Evolutionary conservation across 345 rosid species (phyloP).

Genomic region (Lumnitzera racemosa): DNA sequence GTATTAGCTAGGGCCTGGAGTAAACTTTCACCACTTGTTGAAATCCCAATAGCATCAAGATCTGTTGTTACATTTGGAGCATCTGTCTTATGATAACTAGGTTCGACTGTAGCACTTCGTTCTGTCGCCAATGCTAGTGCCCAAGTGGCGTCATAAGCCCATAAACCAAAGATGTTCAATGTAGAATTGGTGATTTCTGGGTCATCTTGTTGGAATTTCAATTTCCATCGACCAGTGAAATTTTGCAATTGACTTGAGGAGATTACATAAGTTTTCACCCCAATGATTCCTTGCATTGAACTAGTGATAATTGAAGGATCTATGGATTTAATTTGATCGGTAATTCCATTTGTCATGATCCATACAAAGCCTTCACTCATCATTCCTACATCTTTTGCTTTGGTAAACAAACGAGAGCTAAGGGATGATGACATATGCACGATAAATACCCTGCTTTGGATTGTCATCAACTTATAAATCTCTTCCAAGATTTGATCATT

Average conservation of each 20-base stretch:
- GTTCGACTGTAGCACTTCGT: not conserved
- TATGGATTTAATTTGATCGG: not conserved
- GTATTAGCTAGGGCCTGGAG: constrained; percentile 10
- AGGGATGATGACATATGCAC: not conserved
- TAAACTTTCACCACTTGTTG: constrained; percentile 4
- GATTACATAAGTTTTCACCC: not conserved
- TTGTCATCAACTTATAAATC: not conserved
- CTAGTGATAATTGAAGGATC: not conserved
- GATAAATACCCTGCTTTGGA: not conserved
- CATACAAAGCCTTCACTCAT: constrained; percentile 1
- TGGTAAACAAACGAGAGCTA: not conserved
- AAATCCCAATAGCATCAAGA: not conserved
- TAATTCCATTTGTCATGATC: constrained; percentile 1
- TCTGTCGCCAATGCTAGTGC: constrained; percentile 22
- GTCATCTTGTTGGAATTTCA: not conserved
- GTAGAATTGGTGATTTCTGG: not conserved
- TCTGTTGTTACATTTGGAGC: not conserved
- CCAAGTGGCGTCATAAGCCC: constrained; percentile 29
- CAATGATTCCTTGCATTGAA: not conserved
- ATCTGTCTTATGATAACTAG: not conserved
- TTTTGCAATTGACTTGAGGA: constrained; percentile 20
- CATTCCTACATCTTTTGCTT: constrained; percentile 2
- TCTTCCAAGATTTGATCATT: not conserved
- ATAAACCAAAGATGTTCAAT: constrained; percentile 13
- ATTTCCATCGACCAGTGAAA: constrained; percentile 25